A percentile compares a stretch with the other conserved stretches of the same genome.
phyloP scores from a whole-genome alignment of 495 filamentous ascomycete genomes.

The Lasiosphaeris hirsuta region DNA sequence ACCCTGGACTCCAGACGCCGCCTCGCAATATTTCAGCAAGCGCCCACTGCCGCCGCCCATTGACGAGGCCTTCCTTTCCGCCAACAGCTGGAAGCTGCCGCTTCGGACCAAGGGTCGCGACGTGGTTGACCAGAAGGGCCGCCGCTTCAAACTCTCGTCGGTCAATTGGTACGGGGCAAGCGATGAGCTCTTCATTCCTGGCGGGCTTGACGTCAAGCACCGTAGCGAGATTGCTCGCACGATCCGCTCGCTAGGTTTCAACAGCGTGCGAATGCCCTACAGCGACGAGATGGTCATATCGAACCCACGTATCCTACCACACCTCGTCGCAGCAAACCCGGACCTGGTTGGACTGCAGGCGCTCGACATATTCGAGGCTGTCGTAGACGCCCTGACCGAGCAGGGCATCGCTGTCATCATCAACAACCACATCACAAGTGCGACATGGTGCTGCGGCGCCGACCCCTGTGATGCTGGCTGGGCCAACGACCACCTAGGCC shows the following conservation, averaged over 20 bases:
- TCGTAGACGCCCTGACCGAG: slow-evolving; percentile 52
- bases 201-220: slow-evolving; percentile 56
- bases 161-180: slow-evolving; percentile 65
- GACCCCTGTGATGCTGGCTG: slow-evolving; percentile 59
- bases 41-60: slow-evolving; percentile 40
- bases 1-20: slow-evolving; percentile 42
- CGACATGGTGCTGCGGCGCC: slow-evolving; percentile 59
- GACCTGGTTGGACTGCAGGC: slow-evolving; percentile 51
- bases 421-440: slow-evolving; percentile 61
- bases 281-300: slow-evolving; percentile 56
- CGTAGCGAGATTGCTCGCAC: slow-evolving; percentile 51
- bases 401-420: slow-evolving; percentile 56
- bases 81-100: slow-evolving; percentile 40
- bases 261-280: slow-evolving; percentile 61
- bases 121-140: slow-evolving; percentile 51
- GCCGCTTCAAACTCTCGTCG: slow-evolving; percentile 52
- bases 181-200: slow-evolving; percentile 57
- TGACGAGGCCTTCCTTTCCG: slow-evolving; percentile 36
- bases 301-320: slow-evolving; percentile 47
- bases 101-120: slow-evolving; percentile 52
- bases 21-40: slow-evolving; percentile 38
- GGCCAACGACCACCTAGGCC: slow-evolving; percentile 53
- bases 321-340: slow-evolving; percentile 49
- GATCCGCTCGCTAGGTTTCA: slow-evolving; percentile 56
- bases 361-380: slow-evolving; percentile 52